These are phyloP conservation scores for Arbutus unedo DNA, from an alignment of 148 eudicot genomes.

Conservation along the genomic window DNA sequence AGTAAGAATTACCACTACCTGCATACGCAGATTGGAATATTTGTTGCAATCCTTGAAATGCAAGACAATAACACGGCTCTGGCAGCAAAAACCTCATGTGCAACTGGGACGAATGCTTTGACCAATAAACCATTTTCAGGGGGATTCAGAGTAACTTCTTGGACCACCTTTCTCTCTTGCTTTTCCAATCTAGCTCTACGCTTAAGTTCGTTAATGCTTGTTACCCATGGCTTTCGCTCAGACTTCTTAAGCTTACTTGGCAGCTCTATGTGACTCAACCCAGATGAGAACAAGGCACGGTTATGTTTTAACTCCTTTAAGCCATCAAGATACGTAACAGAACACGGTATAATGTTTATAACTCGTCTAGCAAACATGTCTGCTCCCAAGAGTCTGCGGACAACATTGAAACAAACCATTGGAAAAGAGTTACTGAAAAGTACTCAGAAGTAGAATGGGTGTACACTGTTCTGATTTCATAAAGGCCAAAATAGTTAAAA, in stretches of 20 bases:
- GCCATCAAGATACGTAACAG: neutral
- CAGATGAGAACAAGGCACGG: conserved; percentile 22
- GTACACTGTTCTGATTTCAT: neutral
- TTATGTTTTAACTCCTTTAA: conserved; percentile 9
- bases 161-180: conserved; percentile 25
- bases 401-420: neutral
- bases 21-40: conserved; percentile 28
- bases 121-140: conserved; percentile 48
- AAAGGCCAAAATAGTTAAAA: neutral
- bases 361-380: conserved; percentile 20
- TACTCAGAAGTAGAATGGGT: neutral
- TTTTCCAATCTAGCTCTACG: conserved; percentile 40
- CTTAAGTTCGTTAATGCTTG: conserved; percentile 37
- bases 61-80: conserved; percentile 26
- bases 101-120: conserved; percentile 31
- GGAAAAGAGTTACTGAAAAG: neutral
- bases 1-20: conserved; percentile 16
- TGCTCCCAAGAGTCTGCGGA: neutral
- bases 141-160: conserved; percentile 28
- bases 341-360: neutral
- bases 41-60: conserved; percentile 25
- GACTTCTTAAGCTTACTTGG: conserved; percentile 37
- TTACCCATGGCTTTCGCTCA: conserved; percentile 45
- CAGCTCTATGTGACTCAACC: conserved; percentile 18
- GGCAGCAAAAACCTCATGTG: conserved; percentile 36